Evolutionary conservation across 2,329 filamentous ascomycete genomes (phyloP).

Genomic region (Westerdykella aurantiaca): DNA sequence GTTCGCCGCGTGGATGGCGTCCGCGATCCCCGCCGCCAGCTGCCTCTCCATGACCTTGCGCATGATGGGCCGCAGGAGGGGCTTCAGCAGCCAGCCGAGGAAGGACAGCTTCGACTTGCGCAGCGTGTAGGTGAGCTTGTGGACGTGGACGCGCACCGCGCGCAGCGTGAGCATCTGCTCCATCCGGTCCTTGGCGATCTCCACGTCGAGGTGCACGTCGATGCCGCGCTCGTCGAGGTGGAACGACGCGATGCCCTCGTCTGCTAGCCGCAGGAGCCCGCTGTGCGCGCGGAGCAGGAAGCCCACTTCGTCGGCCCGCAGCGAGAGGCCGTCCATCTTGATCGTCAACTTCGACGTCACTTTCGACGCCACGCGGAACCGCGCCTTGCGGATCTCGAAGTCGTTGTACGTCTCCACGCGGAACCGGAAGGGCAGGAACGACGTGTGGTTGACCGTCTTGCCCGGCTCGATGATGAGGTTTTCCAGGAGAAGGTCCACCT

Average conservation of each 20-base stretch:
- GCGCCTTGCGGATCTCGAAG: conserved; percentile 75
- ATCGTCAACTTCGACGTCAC: conserved; percentile 69
- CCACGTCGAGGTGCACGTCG: conserved; percentile 78
- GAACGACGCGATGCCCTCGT: conserved; percentile 82
- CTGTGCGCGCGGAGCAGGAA: conserved; percentile 82
- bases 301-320: conserved; percentile 79
- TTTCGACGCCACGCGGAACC: conserved; percentile 60
- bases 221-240: conserved; percentile 80
- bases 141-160: conserved; percentile 71
- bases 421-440: conserved; percentile 81
- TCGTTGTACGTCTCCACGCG: conserved; percentile 81
- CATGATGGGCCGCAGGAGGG: conserved; percentile 73
- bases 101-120: conserved; percentile 69
- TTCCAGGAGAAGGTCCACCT: conserved; percentile 79
- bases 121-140: conserved; percentile 77
- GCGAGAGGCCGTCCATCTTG: conserved; percentile 74
- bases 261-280: conserved; percentile 66
- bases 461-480: conserved; percentile 89
- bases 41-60: conserved; percentile 74
- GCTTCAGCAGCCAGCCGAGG: conserved; percentile 77
- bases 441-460: conserved; percentile 73
- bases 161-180: conserved; percentile 77
- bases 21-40: conserved; percentile 64
- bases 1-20: conserved; percentile 67
- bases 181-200: conserved; percentile 69